phyloP scores from a whole-genome alignment of 495 filamentous ascomycete species.

The Immersiella caudata region DNA sequence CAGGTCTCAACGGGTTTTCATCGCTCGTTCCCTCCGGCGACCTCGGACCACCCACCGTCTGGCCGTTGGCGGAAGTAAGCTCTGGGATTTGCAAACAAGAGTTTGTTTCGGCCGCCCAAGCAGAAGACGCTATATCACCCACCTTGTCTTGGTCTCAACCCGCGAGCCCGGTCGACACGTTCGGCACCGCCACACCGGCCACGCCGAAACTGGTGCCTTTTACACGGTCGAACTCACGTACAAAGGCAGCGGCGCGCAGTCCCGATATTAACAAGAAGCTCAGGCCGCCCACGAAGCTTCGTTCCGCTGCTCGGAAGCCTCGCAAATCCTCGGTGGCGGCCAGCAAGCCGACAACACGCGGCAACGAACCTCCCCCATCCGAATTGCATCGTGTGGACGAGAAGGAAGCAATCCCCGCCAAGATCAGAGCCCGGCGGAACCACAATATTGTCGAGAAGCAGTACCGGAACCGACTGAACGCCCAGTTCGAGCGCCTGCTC shows the following conservation, averaged over 20 bases:
- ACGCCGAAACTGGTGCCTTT: background rate
- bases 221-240: background rate
- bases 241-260: background rate
- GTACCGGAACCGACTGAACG: conserved; percentile 36
- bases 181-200: background rate
- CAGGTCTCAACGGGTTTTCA: background rate
- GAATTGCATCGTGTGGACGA: conserved; percentile 1
- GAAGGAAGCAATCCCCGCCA: conserved; percentile 27
- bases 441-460: conserved; percentile 40
- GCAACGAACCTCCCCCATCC: background rate
- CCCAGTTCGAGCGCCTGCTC: conserved; percentile 34
- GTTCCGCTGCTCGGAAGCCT: conserved; percentile 31
- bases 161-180: background rate
- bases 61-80: conserved; percentile 3
- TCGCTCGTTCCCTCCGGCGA: background rate
- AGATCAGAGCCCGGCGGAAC: conserved; percentile 31
- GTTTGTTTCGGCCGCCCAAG: background rate
- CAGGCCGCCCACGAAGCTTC: background rate
- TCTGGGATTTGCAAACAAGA: conserved; percentile 2
- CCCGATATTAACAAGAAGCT: background rate
- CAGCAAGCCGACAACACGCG: background rate
- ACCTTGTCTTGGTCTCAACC: conserved; percentile 11
- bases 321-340: conserved; percentile 17
- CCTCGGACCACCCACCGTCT: background rate
- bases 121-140: background rate